These are phyloP conservation scores for Vigna unguiculata DNA, from an alignment of 306 rosid species.

Conservation along the genomic window DNA sequence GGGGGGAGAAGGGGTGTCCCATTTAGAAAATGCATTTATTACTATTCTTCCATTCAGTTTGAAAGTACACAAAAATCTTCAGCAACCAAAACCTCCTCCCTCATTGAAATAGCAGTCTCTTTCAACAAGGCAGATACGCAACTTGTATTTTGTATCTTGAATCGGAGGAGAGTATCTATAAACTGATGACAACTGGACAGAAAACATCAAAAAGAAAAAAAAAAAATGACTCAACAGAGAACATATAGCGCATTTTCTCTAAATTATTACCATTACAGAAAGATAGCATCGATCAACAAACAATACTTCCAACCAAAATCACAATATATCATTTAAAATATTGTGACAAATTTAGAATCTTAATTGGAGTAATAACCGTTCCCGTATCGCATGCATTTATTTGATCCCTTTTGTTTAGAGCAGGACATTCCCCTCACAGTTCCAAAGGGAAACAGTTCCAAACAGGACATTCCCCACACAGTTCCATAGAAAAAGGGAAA, in stretches of 20 bases:
- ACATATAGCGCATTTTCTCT: background rate
- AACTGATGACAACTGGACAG: background rate
- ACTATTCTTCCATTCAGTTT: background rate
- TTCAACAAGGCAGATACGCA: background rate
- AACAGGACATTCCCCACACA: background rate
- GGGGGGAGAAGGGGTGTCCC: background rate
- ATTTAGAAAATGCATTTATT: background rate
- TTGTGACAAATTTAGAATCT: background rate
- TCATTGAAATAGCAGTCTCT: background rate
- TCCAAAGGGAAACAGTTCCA: background rate
- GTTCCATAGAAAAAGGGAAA: slow-evolving; percentile 7
- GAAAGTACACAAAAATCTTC: background rate
- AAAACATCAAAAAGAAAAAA: background rate
- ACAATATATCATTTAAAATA: background rate
- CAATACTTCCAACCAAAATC: background rate
- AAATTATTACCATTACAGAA: background rate
- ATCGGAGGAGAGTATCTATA: background rate
- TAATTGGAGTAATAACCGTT: background rate
- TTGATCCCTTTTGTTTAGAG: slow-evolving; percentile 4
- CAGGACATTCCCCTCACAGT: background rate
- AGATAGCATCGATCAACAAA: background rate
- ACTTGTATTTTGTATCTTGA: background rate
- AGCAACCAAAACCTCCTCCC: slow-evolving; percentile 9
- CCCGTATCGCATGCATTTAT: background rate
- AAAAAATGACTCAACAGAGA: background rate